Base-by-base conservation (phyloP, 768 basidiomycete genomes). In the Mycena rosella region DNA sequence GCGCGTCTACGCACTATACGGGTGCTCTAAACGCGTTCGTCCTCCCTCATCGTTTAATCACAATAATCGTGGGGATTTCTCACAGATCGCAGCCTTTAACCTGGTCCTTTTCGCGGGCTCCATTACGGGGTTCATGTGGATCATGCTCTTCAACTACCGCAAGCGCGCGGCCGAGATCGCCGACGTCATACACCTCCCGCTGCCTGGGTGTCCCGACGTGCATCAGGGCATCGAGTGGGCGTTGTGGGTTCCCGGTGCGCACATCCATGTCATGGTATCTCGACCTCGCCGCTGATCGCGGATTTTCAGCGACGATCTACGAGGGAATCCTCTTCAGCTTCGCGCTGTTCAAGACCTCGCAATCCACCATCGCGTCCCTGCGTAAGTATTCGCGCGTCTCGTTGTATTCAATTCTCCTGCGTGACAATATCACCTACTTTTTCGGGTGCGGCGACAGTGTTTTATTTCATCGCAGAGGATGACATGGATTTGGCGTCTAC, bases 371-470 rank as follows among this genome's bases (percentile, higher is more conserved):
- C 20, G 56, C 63, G 11, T 74, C 76, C 29, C 55, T 75, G 24
- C 76, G 74, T 27, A 63, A 70, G 49, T 77, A 75, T 10, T 49
- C 73, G 29, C 70, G 70, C 2, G 52, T 78, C 15, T 77, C 79
- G 9, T 65, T 86, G 7, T 79, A 78, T 45, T 68, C 69, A 1
- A 40, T 85, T 15, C 63, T 86, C 1, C 49, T 86, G n/a, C 75
- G 81, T 2, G 84, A 85, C 63, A 85, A 85, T 60, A 71, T 84
- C 10, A 53, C 82, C 3, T 85, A 86, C 71, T 86, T 86, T 66
- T 77, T 83, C 27, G 79, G 78, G 84, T 84, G 42, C 52, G 72
- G 71, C 7, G 10, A n/a, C 44, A 13, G 10, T 26, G 11, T 9
- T 14, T 24, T 24, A 47, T 26, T 18, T 26, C 2, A 4, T 2